Evolutionary conservation across 345 rosid genomes (phyloP).

Genomic region (Hibiscus tridactylites): DNA sequence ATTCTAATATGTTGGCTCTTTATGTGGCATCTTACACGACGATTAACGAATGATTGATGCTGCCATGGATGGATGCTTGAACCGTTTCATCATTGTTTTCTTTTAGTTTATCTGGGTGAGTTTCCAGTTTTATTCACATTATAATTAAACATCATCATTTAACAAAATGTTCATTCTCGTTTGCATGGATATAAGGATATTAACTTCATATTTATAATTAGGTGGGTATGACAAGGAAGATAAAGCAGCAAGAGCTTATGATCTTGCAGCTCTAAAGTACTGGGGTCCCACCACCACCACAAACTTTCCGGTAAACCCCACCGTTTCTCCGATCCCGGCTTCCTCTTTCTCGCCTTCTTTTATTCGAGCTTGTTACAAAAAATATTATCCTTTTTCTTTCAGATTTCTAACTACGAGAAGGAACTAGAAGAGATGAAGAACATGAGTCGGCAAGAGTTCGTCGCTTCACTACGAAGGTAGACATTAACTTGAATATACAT

Average conservation of each 20-base stretch:
- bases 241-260: constrained; percentile 92
- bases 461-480: constrained; percentile 27
- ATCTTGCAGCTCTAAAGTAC: constrained; percentile 84
- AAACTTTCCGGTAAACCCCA: constrained; percentile 17
- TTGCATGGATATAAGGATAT: constrained; percentile 17
- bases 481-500: not conserved
- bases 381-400: not conserved
- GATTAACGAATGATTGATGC: constrained; percentile 38
- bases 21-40: constrained; percentile 33
- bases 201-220: constrained; percentile 8
- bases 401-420: constrained; percentile 34
- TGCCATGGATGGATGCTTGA: constrained; percentile 32
- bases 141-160: constrained; percentile 12
- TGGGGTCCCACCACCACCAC: not conserved
- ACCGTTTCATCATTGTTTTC: constrained; percentile 22
- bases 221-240: constrained; percentile 98
- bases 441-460: constrained; percentile 1
- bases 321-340: not conserved
- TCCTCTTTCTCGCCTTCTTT: not conserved
- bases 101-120: constrained; percentile 83
- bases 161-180: not conserved
- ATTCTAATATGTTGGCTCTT: constrained; percentile 30
- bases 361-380: not conserved
- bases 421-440: constrained; percentile 51
- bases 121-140: constrained; percentile 1